Evolutionary conservation across 108 stramenopile genomes (phyloP).

Genomic region (Skeletonema marinoi): DNA sequence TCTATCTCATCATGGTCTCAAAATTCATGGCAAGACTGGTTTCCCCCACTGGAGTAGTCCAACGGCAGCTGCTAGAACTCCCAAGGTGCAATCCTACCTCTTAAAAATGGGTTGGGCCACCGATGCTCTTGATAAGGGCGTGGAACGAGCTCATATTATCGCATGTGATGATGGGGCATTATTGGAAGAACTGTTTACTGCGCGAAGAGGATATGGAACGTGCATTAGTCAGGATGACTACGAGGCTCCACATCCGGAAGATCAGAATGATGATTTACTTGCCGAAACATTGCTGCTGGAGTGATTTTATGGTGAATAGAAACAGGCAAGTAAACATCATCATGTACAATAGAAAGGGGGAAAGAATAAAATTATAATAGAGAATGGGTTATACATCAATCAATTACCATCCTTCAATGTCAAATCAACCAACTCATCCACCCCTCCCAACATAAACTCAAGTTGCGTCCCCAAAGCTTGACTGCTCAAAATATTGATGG

Average conservation of each 20-base stretch:
- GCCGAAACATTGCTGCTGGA: too few species aligned
- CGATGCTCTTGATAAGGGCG: conserved; percentile 58
- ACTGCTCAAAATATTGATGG: not conserved
- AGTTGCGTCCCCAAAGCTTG: conserved; percentile 10
- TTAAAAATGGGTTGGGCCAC: conserved; percentile 69
- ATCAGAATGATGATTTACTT: conserved; percentile 53
- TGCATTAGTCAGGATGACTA: conserved; percentile 64
- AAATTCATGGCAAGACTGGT: conserved; percentile 33
- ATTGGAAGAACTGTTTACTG: conserved; percentile 64
- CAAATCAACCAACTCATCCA: conserved; percentile 23
- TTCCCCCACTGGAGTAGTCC: conserved; percentile 38
- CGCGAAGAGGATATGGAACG: conserved; percentile 60
- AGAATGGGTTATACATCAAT: not conserved
- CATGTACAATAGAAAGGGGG: not conserved
- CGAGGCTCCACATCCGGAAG: conserved; percentile 44
- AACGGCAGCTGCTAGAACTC: not conserved
- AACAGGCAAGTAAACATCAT: not conserved
- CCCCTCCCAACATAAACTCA: conserved; percentile 18
- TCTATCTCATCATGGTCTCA: conserved; percentile 37
- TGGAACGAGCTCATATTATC: conserved; percentile 69
- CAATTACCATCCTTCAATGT: not conserved
- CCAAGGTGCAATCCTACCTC: conserved; percentile 38
- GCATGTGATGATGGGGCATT: conserved; percentile 63
- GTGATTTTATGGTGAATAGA: conserved; percentile 14
- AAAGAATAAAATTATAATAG: not conserved